phyloP scores from a whole-genome alignment of 768 basidiomycete genomes.

The Cytidiella melzeri region DNA sequence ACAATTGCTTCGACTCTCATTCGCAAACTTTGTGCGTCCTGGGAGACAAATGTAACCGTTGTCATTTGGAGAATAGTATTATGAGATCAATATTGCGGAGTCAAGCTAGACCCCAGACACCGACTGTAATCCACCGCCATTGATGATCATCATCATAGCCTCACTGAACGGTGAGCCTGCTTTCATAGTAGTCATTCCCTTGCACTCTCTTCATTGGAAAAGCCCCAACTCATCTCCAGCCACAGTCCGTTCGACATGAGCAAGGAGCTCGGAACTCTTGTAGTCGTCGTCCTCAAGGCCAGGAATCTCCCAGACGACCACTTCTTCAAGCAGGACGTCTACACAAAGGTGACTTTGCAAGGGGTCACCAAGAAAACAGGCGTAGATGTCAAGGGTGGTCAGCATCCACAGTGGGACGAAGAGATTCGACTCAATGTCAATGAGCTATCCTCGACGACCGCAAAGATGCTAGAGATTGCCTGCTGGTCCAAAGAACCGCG shows the following conservation, averaged over 20 bases:
- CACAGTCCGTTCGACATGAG: constrained; percentile 8
- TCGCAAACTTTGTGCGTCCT: no score
- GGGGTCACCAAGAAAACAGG: constrained; percentile 63
- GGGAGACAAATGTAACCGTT: no score
- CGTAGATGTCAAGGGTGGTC: constrained; percentile 80
- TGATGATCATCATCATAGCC: no score
- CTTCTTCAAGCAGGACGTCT: constrained; percentile 91
- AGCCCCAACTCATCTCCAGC: no score
- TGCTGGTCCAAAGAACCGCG: constrained; percentile 79
- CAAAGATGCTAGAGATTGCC: constrained; percentile 58
- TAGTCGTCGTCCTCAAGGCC: constrained; percentile 82
- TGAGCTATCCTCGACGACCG: constrained; percentile 42
- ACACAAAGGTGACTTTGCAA: constrained; percentile 55
- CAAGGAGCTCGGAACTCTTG: constrained; percentile 71
- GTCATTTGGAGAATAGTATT: no score
- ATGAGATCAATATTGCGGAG: no score
- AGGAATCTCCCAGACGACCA: constrained; percentile 77
- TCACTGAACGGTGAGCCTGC: no score
- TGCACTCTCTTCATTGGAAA: no score
- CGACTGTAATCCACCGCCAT: no score
- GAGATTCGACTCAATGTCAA: constrained; percentile 73
- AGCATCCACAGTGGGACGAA: constrained; percentile 90
- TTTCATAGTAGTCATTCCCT: no score
- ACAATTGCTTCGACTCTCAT: no score
- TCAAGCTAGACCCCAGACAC: no score